Base-by-base conservation (phyloP, 2,329 filamentous ascomycete species). In the Arthrobotrys sinensis region DNA sequence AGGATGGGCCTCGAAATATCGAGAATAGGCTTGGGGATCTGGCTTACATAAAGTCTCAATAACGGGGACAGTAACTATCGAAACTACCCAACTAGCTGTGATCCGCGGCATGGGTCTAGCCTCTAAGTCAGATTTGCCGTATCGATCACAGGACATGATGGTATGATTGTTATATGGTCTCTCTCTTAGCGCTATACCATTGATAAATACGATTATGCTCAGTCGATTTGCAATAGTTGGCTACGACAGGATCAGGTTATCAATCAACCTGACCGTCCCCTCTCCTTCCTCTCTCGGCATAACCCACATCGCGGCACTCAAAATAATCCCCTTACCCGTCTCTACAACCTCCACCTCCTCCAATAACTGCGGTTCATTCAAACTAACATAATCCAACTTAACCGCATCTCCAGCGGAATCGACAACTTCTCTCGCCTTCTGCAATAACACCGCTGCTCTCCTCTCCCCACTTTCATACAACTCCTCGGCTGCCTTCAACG, bases 271-370 rank as follows among this genome's bases (percentile, higher is more conserved):
- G 57, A 99, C 96, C 14, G 93, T 92, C 0, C 91, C 91, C 84
- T 98, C 94, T 0, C 88, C 92, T 4, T 89, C 85, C 83, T 96
- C 92, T 1, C 97, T 86, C 0, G 94, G 92, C 53, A 93, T 83
- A 91, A 99, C 97, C 85, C 93, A 96, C 73, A 99, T 87, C 0
- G 96, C 96, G 2, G 93, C 94, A 83, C 95, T 98, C 72, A 99
- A 85, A 40, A 99, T 91, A 0, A 91, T 94, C 1, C 80, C 81
- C 80, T 86, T 89, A 0, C 85, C 85, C 0, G 88, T 87, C 82
- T 97, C 92, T 1, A 98, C 88, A 11, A 85, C 83, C 0, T 91
- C 88, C 1, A 97, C 82, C 85, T 98, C 95, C 77, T 92, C 88
- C 86, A 99, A 89, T 0, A 91, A 92, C 7, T 93, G 90, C 0